phyloP scores from a whole-genome alignment of 1,284 basidiomycete species.

The Tilletia walkeri region DNA sequence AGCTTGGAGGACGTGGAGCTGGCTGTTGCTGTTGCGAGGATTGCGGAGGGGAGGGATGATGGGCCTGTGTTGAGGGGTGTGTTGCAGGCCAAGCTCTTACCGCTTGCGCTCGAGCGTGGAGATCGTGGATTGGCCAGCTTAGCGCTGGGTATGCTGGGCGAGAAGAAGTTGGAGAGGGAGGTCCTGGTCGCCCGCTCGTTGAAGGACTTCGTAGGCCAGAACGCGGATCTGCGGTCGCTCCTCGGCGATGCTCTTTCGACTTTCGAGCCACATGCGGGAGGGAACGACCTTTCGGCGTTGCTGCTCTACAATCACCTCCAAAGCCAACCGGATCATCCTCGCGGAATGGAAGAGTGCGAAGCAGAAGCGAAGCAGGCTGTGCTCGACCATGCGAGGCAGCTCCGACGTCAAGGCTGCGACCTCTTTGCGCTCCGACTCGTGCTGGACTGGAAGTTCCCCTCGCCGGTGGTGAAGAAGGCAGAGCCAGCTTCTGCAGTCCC shows the following conservation, averaged over 20 bases:
- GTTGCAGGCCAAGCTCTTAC: conserved; percentile 72
- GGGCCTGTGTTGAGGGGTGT: conserved; percentile 75
- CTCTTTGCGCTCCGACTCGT: conserved; percentile 11
- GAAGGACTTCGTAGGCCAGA: conserved; percentile 20
- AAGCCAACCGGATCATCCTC: background rate
- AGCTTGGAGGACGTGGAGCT: conserved; percentile 86
- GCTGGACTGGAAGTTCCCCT: conserved; percentile 11
- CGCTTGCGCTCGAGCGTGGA: conserved; percentile 76
- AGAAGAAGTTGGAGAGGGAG: conserved; percentile 79
- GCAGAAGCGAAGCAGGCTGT: background rate
- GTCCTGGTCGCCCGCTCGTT: conserved; percentile 66
- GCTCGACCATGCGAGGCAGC: conserved; percentile 3
- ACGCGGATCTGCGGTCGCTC: background rate
- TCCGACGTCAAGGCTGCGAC: conserved; percentile 3
- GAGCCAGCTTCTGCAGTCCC: background rate
- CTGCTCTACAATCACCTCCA: conserved; percentile 16
- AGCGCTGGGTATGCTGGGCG: conserved; percentile 87
- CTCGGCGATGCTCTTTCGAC: background rate
- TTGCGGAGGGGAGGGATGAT: conserved; percentile 72
- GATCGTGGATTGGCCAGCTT: conserved; percentile 95
- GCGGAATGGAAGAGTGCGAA: background rate
- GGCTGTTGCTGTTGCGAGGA: conserved; percentile 78
- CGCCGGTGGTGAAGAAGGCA: background rate
- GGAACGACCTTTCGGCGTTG: conserved; percentile 4
- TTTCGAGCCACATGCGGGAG: background rate